phyloP scores from a whole-genome alignment of 2,329 filamentous ascomycete species.

The Cercospora sp. region DNA sequence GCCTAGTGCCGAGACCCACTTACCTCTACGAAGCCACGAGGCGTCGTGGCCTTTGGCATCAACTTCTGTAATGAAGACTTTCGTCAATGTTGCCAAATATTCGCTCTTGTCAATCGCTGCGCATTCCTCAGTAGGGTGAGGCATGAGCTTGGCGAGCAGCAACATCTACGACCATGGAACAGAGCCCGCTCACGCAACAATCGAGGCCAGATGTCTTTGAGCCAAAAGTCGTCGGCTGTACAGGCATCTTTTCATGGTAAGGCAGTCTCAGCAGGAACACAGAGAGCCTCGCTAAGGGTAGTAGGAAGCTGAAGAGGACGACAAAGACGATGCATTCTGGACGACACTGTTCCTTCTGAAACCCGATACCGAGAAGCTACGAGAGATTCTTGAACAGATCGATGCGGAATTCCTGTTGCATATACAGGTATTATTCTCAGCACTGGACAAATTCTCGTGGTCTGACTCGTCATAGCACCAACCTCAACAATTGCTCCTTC shows the following conservation, averaged over 20 bases:
- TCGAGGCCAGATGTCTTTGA: conserved; percentile 85
- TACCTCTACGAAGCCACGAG: neutral
- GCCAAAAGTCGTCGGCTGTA: conserved; percentile 93
- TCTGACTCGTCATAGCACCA: conserved; percentile 51
- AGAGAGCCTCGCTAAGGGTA: neutral
- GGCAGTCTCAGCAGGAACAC: conserved; percentile 7
- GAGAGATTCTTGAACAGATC: conserved; percentile 67
- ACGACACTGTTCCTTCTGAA: conserved; percentile 88
- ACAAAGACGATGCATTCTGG: conserved; percentile 91
- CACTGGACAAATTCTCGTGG: neutral
- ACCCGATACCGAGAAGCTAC: conserved; percentile 71
- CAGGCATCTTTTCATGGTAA: conserved; percentile 71
- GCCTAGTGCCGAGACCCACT: conserved; percentile 9
- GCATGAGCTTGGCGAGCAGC: neutral
- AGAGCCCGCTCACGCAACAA: conserved; percentile 80
- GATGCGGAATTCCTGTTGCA: conserved; percentile 73
- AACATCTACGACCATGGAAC: neutral
- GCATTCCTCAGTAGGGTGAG: neutral
- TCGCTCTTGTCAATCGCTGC: neutral
- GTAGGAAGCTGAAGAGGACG: conserved; percentile 62
- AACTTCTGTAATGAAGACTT: neutral
- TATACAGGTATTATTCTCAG: conserved; percentile 59
- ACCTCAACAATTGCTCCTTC: conserved; percentile 74
- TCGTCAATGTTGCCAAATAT: neutral
- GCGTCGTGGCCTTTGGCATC: conserved; percentile 4